Evolutionary conservation across 176 grass and related monocot species (phyloP).

Genomic region (Leersia perrieri): DNA sequence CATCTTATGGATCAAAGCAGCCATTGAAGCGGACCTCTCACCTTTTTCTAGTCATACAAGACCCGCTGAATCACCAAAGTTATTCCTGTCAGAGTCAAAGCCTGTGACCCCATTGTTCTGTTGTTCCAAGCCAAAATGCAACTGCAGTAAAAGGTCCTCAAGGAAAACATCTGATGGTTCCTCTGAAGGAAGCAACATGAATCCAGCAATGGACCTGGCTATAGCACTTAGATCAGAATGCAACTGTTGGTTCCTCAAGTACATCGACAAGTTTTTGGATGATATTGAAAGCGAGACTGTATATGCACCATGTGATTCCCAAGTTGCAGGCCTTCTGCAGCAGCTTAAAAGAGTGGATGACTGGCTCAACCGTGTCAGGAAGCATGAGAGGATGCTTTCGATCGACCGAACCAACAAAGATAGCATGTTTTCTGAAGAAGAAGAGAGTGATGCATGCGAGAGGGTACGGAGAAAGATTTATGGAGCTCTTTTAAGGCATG

Average conservation of each 20-base stretch:
- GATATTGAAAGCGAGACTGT: conserved; percentile 25
- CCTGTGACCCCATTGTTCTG: conserved; percentile 35
- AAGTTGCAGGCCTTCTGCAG: conserved; percentile 55
- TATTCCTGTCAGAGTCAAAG: conserved; percentile 16
- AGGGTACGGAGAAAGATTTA: conserved; percentile 79
- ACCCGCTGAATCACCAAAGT: conserved; percentile 15
- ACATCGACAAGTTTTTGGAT: conserved; percentile 85
- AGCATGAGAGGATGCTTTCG: conserved; percentile 35
- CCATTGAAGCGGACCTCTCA: conserved; percentile 64
- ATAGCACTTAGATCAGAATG: conserved; percentile 44
- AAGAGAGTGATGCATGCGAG: conserved; percentile 70
- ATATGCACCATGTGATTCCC: conserved; percentile 35
- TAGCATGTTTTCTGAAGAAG: conserved; percentile 50
- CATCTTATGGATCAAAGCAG: conserved; percentile 73
- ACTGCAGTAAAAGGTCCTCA: conserved; percentile 9
- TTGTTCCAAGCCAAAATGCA: conserved; percentile 55
- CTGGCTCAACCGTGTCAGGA: conserved; percentile 62
- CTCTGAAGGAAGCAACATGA: conserved; percentile 36
- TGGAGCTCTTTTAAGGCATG: conserved; percentile 61
- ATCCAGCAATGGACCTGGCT: conserved; percentile 39
- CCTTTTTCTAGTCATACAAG: conserved; percentile 42
- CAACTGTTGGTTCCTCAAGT: conserved; percentile 76
- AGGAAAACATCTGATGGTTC: conserved; percentile 38
- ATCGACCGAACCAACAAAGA: conserved; percentile 49
- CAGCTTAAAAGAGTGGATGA: conserved; percentile 89